Evolutionary conservation across 2,329 filamentous ascomycete genomes (phyloP).

Genomic region (Eutypella sp.): DNA sequence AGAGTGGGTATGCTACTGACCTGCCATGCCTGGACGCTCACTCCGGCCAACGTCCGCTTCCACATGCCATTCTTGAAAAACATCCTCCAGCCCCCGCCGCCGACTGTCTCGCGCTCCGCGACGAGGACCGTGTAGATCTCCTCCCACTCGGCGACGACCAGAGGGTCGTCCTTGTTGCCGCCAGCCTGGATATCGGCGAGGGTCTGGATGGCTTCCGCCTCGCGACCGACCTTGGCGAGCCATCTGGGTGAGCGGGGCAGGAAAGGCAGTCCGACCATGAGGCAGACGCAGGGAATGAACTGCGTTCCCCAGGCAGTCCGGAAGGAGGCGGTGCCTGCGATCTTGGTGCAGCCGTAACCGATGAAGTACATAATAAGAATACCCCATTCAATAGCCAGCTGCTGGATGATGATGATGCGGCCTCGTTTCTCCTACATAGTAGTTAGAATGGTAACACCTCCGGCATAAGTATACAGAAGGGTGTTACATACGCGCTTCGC

Average conservation of each 20-base stretch:
- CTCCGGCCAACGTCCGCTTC: slow-evolving; percentile 50
- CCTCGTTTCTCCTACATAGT: slow-evolving; percentile 42
- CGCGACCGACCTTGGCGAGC: slow-evolving; percentile 58
- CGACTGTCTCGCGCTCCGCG: slow-evolving; percentile 32
- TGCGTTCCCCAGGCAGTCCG: slow-evolving; percentile 61
- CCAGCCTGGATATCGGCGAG: slow-evolving; percentile 53
- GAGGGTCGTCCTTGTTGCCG: slow-evolving; percentile 47
- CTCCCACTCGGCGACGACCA: slow-evolving; percentile 53
- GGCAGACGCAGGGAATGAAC: slow-evolving; percentile 54
- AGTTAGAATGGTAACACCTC: not conserved
- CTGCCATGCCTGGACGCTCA: slow-evolving; percentile 54
- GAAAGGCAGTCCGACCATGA: slow-evolving; percentile 55
- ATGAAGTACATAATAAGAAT: slow-evolving; percentile 69
- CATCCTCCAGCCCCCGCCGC: slow-evolving; percentile 30
- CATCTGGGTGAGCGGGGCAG: slow-evolving; percentile 60
- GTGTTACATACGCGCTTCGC: slow-evolving; percentile 37
- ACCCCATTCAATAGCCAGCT: slow-evolving; percentile 70
- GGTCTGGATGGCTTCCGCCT: slow-evolving; percentile 48
- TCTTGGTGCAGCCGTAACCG: slow-evolving; percentile 58
- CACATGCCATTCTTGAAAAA: slow-evolving; percentile 49
- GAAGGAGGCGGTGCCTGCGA: slow-evolving; percentile 54
- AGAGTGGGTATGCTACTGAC: slow-evolving; percentile 17
- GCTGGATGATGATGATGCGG: slow-evolving; percentile 65
- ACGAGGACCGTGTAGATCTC: slow-evolving; percentile 41
- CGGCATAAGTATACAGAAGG: not conserved